These are phyloP conservation scores for Lipomyces spencermartinsiae DNA, from an alignment of 805 yeast species.

Conservation along the genomic window DNA sequence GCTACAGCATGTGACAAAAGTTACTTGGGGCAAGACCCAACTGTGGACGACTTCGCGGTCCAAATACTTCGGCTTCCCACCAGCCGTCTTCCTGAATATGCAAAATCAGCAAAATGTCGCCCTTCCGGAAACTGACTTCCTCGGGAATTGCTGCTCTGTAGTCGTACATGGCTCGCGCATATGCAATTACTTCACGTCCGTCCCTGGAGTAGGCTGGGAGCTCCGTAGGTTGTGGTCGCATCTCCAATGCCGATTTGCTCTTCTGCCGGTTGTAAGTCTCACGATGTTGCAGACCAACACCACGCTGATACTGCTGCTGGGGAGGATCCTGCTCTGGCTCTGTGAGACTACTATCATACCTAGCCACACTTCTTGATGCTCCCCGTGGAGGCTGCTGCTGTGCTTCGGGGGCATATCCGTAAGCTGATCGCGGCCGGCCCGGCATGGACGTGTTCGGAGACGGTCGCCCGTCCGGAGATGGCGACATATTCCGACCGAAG, in stretches of 20 bases:
- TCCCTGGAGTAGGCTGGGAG: conserved; percentile 43
- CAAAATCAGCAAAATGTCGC: conserved; percentile 60
- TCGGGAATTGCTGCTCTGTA: conserved; percentile 66
- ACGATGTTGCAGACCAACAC: background rate
- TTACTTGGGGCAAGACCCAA: conserved; percentile 72
- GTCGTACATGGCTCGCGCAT: conserved; percentile 61
- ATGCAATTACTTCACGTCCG: conserved; percentile 60
- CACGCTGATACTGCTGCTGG: background rate
- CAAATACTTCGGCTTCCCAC: conserved; percentile 71
- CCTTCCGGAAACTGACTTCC: conserved; percentile 64
- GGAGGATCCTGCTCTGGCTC: background rate
- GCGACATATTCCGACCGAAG: conserved; percentile 13
- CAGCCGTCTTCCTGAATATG: conserved; percentile 72
- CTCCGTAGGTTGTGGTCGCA: conserved; percentile 29
- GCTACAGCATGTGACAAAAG: conserved; percentile 43
- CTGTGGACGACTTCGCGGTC: conserved; percentile 45
- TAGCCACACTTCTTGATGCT: conserved; percentile 14
- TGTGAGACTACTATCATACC: conserved; percentile 9
- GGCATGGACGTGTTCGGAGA: conserved; percentile 19
- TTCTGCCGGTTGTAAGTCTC: conserved; percentile 21
- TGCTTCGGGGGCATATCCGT: conserved; percentile 16
- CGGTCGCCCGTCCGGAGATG: conserved; percentile 4
- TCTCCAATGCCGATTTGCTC: conserved; percentile 37
- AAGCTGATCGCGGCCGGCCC: conserved; percentile 31
- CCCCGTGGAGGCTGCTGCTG: conserved; percentile 27